A percentile compares a stretch with the other conserved stretches of the same genome.
These are phyloP conservation scores for Ichthyophthirius multifiliis DNA, from an alignment of 169 alveolate genomes.

Conservation along the genomic window DNA sequence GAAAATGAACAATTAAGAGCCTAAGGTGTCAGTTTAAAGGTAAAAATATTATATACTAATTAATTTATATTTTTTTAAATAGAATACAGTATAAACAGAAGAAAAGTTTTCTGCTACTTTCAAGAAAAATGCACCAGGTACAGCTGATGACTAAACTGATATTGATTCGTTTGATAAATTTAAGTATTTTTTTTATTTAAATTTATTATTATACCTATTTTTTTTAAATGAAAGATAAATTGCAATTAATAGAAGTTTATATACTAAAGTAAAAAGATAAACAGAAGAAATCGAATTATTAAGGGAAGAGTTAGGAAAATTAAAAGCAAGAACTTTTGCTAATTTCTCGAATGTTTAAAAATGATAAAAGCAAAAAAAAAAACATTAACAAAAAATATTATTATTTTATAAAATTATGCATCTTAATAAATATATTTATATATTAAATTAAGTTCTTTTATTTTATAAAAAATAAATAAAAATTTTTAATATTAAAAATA, in stretches of 20 bases:
- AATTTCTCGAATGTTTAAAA: conserved; percentile 79
- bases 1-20: conserved; percentile 66
- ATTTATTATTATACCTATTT: conserved; percentile 33
- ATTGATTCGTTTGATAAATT: conserved; percentile 41
- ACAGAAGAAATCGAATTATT: conserved; percentile 87
- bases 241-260: conserved; percentile 61
- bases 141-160: conserved; percentile 40
- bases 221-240: conserved; percentile 64
- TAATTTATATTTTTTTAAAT: not conserved
- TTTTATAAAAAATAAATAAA: too few relatives aligned
- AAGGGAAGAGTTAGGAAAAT: conserved; percentile 83
- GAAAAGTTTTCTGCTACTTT: conserved; percentile 72
- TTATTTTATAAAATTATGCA: too few relatives aligned
- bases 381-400: not conserved
- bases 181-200: conserved; percentile 12
- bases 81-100: conserved; percentile 75
- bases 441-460: too few relatives aligned
- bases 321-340: conserved; percentile 89
- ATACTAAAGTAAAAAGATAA: conserved; percentile 71
- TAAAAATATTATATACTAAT: not conserved
- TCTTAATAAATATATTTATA: too few relatives aligned
- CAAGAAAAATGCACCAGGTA: conserved; percentile 46
- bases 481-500: too few relatives aligned
- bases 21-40: conserved; percentile 30
- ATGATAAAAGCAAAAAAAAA: not conserved